Evolutionary conservation across 805 yeast genomes (phyloP).

Genomic region (Ogataea angusta): DNA sequence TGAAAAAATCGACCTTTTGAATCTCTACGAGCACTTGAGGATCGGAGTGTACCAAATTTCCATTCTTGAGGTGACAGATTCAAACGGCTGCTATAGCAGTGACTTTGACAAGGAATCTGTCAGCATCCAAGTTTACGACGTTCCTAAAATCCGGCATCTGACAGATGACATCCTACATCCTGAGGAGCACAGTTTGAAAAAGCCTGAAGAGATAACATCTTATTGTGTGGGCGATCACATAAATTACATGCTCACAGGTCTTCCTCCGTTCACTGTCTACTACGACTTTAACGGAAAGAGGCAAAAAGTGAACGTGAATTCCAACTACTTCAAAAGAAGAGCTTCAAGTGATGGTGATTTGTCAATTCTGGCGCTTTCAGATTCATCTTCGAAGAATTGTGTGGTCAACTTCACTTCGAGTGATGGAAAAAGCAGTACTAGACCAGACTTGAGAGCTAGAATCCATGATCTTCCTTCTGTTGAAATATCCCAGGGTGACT

Average conservation of each 20-base stretch:
- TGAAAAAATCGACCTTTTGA: conserved; percentile 35
- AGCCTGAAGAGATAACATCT: conserved; percentile 29
- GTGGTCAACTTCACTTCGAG: conserved; percentile 51
- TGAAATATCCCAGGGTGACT: conserved; percentile 76
- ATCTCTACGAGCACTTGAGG: conserved; percentile 48
- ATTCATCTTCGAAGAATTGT: conserved; percentile 71
- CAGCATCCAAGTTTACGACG: conserved; percentile 66
- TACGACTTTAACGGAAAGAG: conserved; percentile 67
- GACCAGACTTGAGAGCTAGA: conserved; percentile 31
- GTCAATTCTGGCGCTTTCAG: conserved; percentile 63
- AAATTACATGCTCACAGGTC: conserved; percentile 69
- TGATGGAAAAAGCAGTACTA: conserved; percentile 24
- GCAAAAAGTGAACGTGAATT: conserved; percentile 49
- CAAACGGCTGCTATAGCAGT: conserved; percentile 61
- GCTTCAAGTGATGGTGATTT: conserved; percentile 84
- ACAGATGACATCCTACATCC: conserved; percentile 33
- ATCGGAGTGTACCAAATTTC: conserved; percentile 71
- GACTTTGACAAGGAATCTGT: conserved; percentile 34
- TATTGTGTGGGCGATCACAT: conserved; percentile 94
- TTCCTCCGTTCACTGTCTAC: conserved; percentile 71
- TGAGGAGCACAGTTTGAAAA: conserved; percentile 17
- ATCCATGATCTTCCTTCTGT: conserved; percentile 66
- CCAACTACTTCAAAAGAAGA: conserved; percentile 50
- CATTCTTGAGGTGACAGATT: conserved; percentile 58
- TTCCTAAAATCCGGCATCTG: conserved; percentile 59